Base-by-base conservation (phyloP, 352 stramenopile genomes). In the Phytophthora rubi region DNA sequence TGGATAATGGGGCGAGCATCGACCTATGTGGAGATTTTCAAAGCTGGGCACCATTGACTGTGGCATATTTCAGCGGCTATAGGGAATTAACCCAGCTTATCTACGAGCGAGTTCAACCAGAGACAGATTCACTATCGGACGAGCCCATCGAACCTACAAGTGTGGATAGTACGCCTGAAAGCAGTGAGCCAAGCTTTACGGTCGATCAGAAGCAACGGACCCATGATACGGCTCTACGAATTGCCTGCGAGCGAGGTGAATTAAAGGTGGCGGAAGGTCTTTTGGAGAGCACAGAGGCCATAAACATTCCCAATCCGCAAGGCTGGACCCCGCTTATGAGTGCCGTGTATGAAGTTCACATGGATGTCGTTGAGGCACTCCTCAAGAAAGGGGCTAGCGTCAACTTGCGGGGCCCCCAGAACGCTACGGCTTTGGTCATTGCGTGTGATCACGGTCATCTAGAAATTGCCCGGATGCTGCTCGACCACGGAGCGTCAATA, bases 21-120 rank as follows among this genome's bases (percentile, higher is more conserved):
- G 28, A 10, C 12, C 12, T 64, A 21, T 56, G 53, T 49, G 53
- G 62, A 52, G 62, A 70, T 47, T 64, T 53, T 45, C 48, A 47
- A 26, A 26, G 30, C 10, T 70, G 62, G 62, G 7, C 53, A 13
- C 15, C 53, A 0, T 26, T 63, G 18, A 51, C 32, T 10, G 44
- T 16, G 4, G 47, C 47, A 1, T 53, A 28, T 32, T 53, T 53
- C n/a, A 32, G 47, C 21, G 53, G 53, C 4, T 70, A 48, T 39
- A n/a, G 23, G 5, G 63, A 65, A 9, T 30, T 70, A 2, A 47
- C 56, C 6, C 62, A 69, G 21, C 62, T 70, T 8, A 63, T 70
- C 10, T 70, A 53, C 23, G 62, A 69, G 23, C 26, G 53, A 12
- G 32, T 28, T 16, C 45, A n/a, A 13, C 8, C 45, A 13, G 5